These are phyloP conservation scores for Spathaspora gorwiae DNA, from an alignment of 805 yeast genomes.

Conservation along the genomic window DNA sequence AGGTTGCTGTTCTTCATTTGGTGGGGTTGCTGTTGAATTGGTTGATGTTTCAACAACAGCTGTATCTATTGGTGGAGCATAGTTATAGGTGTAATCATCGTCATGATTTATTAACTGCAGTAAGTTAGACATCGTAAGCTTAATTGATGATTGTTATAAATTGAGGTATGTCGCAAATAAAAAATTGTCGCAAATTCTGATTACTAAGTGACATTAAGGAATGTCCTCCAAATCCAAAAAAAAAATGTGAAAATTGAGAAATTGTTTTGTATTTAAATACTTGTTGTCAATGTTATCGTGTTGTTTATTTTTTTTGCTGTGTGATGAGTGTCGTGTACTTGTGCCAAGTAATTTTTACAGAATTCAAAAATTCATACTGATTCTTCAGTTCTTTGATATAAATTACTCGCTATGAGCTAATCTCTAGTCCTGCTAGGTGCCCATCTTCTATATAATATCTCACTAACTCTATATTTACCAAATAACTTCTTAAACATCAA, in stretches of 20 bases:
- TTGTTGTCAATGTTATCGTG: not conserved
- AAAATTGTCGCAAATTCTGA: not conserved
- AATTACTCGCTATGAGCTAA: conserved; percentile 23
- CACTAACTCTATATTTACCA: conserved; percentile 49
- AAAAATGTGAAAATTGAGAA: conserved; percentile 3
- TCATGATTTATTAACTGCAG: conserved; percentile 9
- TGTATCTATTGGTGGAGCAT: not conserved
- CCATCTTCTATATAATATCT: conserved; percentile 76
- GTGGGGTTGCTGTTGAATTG: not conserved
- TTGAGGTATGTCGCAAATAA: not conserved
- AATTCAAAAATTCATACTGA: not conserved
- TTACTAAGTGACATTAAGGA: too few species aligned
- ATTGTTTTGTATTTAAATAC: conserved; percentile 3
- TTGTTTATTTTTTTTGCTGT: not conserved
- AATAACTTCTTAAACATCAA: conserved; percentile 27
- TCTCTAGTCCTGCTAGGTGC: conserved; percentile 80
- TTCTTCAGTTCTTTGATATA: not conserved
- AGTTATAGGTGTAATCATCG: conserved; percentile 6
- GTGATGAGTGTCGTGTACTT: not conserved
- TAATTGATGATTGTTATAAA: not conserved
- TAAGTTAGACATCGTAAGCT: conserved; percentile 8
- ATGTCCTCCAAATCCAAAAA: not conserved
- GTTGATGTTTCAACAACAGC: not conserved
- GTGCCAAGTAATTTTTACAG: not conserved
- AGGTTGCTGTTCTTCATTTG: not conserved